A percentile compares a stretch with the other conserved stretches of the same genome.
Conservation (phyloP, 495 filamentous ascomycete species). For the Penicillium tannophilum region DNA sequence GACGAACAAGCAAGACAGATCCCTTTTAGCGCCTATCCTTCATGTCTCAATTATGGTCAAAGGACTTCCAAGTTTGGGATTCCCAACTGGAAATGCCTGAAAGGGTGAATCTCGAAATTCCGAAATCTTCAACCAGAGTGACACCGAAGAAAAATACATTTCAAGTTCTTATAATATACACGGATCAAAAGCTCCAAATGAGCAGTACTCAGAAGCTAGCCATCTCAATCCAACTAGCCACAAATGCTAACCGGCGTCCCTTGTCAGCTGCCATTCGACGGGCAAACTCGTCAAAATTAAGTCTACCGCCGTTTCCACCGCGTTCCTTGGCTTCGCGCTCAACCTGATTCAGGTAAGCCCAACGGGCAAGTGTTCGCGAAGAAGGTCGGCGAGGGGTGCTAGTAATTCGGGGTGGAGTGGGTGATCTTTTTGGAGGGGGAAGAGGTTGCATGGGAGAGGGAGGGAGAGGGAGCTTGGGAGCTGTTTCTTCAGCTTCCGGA, state of each 20-base stretch:
- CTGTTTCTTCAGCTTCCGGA: conserved; percentile 42
- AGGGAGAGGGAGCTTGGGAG: conserved; percentile 37
- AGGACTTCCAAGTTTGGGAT: too few species aligned
- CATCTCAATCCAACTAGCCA: conserved; percentile 87
- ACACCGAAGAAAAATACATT: not conserved
- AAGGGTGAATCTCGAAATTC: too few species aligned
- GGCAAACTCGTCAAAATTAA: conserved; percentile 75
- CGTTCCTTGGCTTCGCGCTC: conserved; percentile 65
- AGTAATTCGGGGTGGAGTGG: conserved; percentile 17
- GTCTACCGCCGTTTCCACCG: conserved; percentile 73
- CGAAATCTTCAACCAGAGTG: too few species aligned
- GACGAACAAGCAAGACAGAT: too few species aligned
- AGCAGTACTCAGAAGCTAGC: conserved; percentile 51
- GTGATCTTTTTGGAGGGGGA: conserved; percentile 30
- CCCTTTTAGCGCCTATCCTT: too few species aligned
- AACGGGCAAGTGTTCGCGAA: conserved; percentile 52
- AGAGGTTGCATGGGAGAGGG: conserved; percentile 41
- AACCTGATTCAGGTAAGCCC: conserved; percentile 56
- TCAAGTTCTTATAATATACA: not conserved
- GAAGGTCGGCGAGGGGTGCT: conserved; percentile 28
- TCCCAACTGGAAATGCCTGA: not conserved
- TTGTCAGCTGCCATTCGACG: conserved; percentile 65
- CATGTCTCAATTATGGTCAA: too few species aligned
- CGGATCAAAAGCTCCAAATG: not conserved
- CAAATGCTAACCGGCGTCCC: conserved; percentile 67